These are phyloP conservation scores for Tieghemostelium lacteum DNA, from an alignment of 78 protist species.

Conservation along the genomic window DNA sequence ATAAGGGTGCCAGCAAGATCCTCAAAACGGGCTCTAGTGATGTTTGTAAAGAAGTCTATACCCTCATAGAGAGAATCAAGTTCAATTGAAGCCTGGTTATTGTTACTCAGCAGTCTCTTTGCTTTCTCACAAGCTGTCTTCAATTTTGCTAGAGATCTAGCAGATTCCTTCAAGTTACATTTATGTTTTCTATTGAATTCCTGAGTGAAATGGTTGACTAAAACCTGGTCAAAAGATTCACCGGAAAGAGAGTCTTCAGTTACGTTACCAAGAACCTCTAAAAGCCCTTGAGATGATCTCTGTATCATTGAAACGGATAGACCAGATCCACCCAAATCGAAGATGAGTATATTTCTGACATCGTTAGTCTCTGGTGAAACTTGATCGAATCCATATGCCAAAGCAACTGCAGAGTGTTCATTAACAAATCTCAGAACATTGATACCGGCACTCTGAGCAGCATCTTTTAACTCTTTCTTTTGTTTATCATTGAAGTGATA, in stretches of 20 bases:
- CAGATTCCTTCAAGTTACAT: slow-evolving; percentile 73
- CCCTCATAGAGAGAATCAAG: slow-evolving; percentile 87
- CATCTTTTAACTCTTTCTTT: slow-evolving; percentile 84
- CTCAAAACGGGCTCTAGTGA: slow-evolving; percentile 99
- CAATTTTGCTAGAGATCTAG: slow-evolving; percentile 88
- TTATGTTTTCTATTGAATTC: slow-evolving; percentile 90
- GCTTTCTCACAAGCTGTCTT: slow-evolving; percentile 93
- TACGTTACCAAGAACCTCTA: slow-evolving; percentile 93
- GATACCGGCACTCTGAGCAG: slow-evolving; percentile 90
- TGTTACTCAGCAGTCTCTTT: slow-evolving; percentile 83
- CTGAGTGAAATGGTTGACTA: slow-evolving; percentile 81
- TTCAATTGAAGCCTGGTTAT: slow-evolving; percentile 82
- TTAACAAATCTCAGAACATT: slow-evolving; percentile 96
- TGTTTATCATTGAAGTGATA: slow-evolving; percentile 91
- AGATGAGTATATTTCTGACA: slow-evolving; percentile 85
- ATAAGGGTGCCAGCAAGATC: slow-evolving; percentile 97
- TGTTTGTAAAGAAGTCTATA: slow-evolving; percentile 93
- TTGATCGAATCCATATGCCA: slow-evolving; percentile 91
- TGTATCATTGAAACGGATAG: slow-evolving; percentile 93
- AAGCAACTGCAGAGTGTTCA: slow-evolving; percentile 99
- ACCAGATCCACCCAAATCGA: slow-evolving; percentile 95
- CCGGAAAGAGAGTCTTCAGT: slow-evolving; percentile 94
- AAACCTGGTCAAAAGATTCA: slow-evolving; percentile 91
- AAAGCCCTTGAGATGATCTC: slow-evolving; percentile 85
- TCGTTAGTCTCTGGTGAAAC: slow-evolving; percentile 62